Conservation (phyloP, 2,329 filamentous ascomycete genomes). For the Aphanoascus verrucosus region DNA sequence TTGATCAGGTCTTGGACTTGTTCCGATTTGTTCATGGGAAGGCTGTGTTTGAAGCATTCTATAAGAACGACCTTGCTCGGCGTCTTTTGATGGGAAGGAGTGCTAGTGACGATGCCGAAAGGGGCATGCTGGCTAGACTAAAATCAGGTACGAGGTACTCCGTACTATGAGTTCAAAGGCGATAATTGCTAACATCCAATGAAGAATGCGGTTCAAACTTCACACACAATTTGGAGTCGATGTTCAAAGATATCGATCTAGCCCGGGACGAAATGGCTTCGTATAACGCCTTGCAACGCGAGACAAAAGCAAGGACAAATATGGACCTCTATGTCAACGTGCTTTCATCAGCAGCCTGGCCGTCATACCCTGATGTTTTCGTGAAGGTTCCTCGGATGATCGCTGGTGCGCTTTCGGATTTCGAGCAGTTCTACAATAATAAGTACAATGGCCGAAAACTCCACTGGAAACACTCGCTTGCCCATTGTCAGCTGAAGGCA, state of each 20-base stretch:
- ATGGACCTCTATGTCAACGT: slow-evolving; percentile 79
- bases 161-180: slow-evolving; percentile 2
- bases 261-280: slow-evolving; percentile 85
- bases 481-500: slow-evolving; percentile 76
- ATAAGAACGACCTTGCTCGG: slow-evolving; percentile 92
- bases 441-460: slow-evolving; percentile 84
- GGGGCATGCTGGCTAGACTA: slow-evolving; percentile 85
- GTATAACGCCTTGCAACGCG: slow-evolving; percentile 60
- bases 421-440: slow-evolving; percentile 73
- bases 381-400: slow-evolving; percentile 68
- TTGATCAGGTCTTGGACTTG: slow-evolving; percentile 85
- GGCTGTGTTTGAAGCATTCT: slow-evolving; percentile 96
- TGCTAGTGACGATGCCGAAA: slow-evolving; percentile 87
- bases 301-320: slow-evolving; percentile 46
- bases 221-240: slow-evolving; percentile 93
- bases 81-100: slow-evolving; percentile 83
- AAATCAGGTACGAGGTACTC: slow-evolving; percentile 52
- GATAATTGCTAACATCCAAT: slow-evolving; percentile 11
- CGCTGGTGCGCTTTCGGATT: slow-evolving; percentile 63
- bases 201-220: slow-evolving; percentile 83
- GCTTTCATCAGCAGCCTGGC: slow-evolving; percentile 86
- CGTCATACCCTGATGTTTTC: slow-evolving; percentile 68
- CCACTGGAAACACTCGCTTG: slow-evolving; percentile 86
- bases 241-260: slow-evolving; percentile 98
- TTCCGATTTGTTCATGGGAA: slow-evolving; percentile 97